Percentiles rank a stretch among this genome's conserved stretches.
Conservation (phyloP, 768 basidiomycete genomes). For the Leccinum truebloodii region DNA sequence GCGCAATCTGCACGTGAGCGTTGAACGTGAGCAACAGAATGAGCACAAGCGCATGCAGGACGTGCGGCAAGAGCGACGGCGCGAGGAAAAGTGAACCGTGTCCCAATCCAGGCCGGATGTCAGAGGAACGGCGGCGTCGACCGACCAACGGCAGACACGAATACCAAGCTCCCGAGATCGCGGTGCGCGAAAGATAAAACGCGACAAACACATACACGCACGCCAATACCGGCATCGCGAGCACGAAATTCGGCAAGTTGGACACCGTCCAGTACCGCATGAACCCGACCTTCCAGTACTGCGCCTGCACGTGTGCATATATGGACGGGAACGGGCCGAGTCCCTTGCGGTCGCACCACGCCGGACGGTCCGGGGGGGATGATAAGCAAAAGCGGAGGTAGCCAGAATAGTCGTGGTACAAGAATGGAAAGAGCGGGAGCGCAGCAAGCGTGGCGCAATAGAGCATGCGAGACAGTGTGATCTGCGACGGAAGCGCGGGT, state of each 20-base stretch:
- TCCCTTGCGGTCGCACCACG: conserved; percentile 60
- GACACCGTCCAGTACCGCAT: conserved; percentile 80
- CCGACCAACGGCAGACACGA: background rate
- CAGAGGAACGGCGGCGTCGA: background rate
- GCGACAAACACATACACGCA: conserved; percentile 40
- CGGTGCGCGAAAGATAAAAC: conserved; percentile 23
- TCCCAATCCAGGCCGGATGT: background rate
- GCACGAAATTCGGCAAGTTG: conserved; percentile 87
- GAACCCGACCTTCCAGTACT: conserved; percentile 88
- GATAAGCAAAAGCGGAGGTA: conserved; percentile 67
- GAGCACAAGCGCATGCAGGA: conserved; percentile 68
- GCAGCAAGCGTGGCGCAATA: conserved; percentile 44
- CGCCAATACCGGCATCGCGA: conserved; percentile 70
- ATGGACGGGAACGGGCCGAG: conserved; percentile 55
- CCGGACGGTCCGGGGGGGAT: conserved; percentile 24
- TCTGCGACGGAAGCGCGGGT: conserved; percentile 25
- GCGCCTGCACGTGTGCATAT: conserved; percentile 77
- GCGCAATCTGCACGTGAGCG: conserved; percentile 85
- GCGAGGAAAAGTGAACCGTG: conserved; percentile 32
- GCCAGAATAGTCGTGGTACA: conserved; percentile 67
- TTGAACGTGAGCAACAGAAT: conserved; percentile 68
- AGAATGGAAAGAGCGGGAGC: conserved; percentile 63
- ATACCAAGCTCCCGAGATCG: background rate
- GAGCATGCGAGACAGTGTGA: conserved; percentile 33
- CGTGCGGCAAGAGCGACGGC: conserved; percentile 61